These are phyloP conservation scores for Colletotrichum noveboracense DNA, from an alignment of 2,329 filamentous ascomycete species.

Conservation along the genomic window DNA sequence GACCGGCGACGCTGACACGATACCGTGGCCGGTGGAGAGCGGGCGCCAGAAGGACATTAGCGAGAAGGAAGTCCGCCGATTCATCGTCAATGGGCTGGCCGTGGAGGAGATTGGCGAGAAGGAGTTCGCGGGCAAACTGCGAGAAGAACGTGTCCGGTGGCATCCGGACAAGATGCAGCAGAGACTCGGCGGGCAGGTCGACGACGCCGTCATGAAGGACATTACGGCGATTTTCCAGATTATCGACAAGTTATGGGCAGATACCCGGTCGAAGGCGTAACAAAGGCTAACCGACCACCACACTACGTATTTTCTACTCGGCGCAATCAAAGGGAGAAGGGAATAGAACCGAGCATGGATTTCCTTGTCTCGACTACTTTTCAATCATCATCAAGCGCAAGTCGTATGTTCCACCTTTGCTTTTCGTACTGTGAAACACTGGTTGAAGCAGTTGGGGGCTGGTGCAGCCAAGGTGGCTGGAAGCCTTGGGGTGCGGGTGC, in stretches of 20 bases:
- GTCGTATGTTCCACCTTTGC: background rate
- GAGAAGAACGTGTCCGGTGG: slow-evolving; percentile 89
- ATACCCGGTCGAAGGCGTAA: slow-evolving; percentile 47
- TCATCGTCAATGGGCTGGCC: slow-evolving; percentile 62
- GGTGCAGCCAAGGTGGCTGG: background rate
- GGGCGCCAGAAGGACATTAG: slow-evolving; percentile 62
- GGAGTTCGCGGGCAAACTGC: slow-evolving; percentile 62
- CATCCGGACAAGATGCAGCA: slow-evolving; percentile 99
- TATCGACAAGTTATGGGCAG: slow-evolving; percentile 81
- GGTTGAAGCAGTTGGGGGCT: background rate
- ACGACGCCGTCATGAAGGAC: slow-evolving; percentile 73
- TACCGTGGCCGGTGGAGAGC: slow-evolving; percentile 77
- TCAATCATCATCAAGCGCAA: background rate
- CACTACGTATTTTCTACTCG: background rate
- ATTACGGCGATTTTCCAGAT: slow-evolving; percentile 94
- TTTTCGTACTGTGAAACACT: slow-evolving; percentile 14
- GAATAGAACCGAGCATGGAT: background rate
- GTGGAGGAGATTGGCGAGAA: slow-evolving; percentile 48
- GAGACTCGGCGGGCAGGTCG: slow-evolving; percentile 75
- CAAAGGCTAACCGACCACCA: background rate
- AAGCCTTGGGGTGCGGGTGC: background rate
- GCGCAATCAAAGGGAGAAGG: background rate
- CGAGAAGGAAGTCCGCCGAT: slow-evolving; percentile 67
- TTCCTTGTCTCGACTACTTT: background rate
- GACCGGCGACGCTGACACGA: slow-evolving; percentile 45